These are phyloP conservation scores for Caryopteris hybrid DNA, from an alignment of 305 asterid species.

Conservation along the genomic window DNA sequence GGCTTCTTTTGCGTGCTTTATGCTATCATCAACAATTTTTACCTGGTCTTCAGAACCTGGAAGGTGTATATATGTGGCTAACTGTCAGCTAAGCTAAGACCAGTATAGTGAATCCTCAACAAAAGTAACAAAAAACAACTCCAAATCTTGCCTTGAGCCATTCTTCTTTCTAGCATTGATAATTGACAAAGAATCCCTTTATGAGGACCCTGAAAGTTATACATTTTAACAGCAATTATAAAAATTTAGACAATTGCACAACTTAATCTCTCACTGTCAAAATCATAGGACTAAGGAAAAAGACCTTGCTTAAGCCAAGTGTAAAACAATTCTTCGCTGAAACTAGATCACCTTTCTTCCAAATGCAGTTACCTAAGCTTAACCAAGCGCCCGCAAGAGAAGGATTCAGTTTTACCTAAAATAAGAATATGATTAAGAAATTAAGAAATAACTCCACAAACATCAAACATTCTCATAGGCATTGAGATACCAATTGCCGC, in stretches of 20 bases:
- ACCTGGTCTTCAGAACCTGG: constrained; percentile 73
- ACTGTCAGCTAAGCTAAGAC: constrained; percentile 15
- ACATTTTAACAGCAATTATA: constrained; percentile 14
- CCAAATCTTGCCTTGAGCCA: constrained; percentile 72
- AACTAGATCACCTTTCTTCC: constrained; percentile 89
- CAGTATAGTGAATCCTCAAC: neutral
- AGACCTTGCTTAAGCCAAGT: constrained; percentile 85
- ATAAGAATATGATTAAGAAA: neutral
- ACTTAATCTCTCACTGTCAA: constrained; percentile 4
- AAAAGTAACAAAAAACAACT: neutral
- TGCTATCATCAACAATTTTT: constrained; percentile 77
- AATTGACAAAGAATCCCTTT: constrained; percentile 84
- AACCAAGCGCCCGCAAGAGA: constrained; percentile 87
- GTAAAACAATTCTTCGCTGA: constrained; percentile 80
- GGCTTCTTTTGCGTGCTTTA: constrained; percentile 87
- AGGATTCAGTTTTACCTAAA: constrained; percentile 86
- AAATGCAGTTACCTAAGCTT: constrained; percentile 85
- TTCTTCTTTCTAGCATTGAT: constrained; percentile 91
- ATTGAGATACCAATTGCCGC: neutral
- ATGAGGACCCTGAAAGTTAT: constrained; percentile 56
- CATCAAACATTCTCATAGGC: neutral
- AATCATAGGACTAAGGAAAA: constrained; percentile 15
- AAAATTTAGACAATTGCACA: neutral
- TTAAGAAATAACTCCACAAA: neutral
- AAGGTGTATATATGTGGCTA: constrained; percentile 24